A percentile compares a stretch with the other conserved stretches of the same genome.
phyloP scores from a whole-genome alignment of 805 yeast genomes.

The Kregervanrija fluxuum region DNA sequence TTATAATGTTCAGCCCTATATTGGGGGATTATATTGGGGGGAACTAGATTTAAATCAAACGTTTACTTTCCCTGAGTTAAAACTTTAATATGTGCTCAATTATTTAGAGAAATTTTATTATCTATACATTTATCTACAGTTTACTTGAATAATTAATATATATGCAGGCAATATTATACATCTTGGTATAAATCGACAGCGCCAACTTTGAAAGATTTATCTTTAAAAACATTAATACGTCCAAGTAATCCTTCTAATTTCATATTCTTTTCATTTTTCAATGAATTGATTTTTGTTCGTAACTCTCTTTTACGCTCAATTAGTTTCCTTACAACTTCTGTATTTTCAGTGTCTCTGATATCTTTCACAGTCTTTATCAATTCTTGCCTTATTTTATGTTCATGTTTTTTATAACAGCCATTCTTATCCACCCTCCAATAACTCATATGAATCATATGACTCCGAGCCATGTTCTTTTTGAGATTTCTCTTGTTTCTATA shows the following conservation, averaged over 20 bases:
- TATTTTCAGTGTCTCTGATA: slow-evolving; percentile 20
- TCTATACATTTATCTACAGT: slow-evolving; percentile 19
- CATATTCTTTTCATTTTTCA: no score
- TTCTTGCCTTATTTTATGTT: not conserved
- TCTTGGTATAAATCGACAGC: no score
- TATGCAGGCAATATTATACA: no score
- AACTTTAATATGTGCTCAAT: not conserved
- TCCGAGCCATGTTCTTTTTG: not conserved
- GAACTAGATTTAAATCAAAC: slow-evolving; percentile 29
- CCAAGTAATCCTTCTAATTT: no score
- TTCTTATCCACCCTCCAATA: slow-evolving; percentile 1
- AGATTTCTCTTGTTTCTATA: slow-evolving; percentile 2
- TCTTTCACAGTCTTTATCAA: slow-evolving; percentile 3
- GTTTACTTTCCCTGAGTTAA: slow-evolving; percentile 18
- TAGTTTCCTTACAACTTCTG: no score
- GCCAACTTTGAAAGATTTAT: no score
- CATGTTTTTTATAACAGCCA: not conserved
- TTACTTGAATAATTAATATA: no score
- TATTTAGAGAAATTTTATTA: slow-evolving; percentile 35
- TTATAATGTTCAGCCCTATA: slow-evolving; percentile 90
- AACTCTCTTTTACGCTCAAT: no score
- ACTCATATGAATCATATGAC: not conserved
- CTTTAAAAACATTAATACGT: no score
- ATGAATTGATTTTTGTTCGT: no score
- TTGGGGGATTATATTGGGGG: slow-evolving; percentile 76